phyloP scores from a whole-genome alignment of 2,329 filamentous ascomycete species.

The Myriosclerotinia curreyana region DNA sequence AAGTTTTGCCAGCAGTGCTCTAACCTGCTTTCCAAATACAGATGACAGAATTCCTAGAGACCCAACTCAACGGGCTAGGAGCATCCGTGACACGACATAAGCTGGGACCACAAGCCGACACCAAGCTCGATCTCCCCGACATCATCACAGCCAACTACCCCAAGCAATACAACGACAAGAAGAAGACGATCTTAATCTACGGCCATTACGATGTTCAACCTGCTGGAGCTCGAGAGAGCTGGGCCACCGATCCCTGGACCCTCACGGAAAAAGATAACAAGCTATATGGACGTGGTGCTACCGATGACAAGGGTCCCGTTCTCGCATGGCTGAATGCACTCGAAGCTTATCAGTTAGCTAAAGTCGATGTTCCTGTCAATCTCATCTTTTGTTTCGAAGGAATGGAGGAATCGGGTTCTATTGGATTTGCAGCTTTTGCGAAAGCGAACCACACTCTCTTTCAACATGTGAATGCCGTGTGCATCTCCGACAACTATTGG shows the following conservation, averaged over 20 bases:
- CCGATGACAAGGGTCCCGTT: constrained; percentile 18
- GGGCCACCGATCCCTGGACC: constrained; percentile 10
- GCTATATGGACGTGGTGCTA: constrained; percentile 12
- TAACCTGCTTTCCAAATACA: neutral
- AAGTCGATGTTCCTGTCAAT: constrained; percentile 10
- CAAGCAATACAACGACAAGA: neutral
- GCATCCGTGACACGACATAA: neutral
- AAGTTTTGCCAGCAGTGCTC: neutral
- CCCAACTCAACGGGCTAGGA: neutral
- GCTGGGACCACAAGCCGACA: neutral
- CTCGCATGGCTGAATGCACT: constrained; percentile 19
- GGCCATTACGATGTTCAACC: constrained; percentile 21
- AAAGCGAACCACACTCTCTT: neutral
- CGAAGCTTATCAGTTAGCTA: constrained; percentile 1
- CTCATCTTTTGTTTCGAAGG: constrained; percentile 20
- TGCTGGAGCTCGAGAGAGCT: neutral
- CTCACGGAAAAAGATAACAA: constrained; percentile 8
- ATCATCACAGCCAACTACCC: constrained; percentile 12
- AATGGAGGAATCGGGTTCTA: constrained; percentile 19
- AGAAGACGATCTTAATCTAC: constrained; percentile 19
- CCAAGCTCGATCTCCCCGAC: neutral
- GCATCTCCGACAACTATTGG: constrained; percentile 20
- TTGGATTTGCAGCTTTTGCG: neutral
- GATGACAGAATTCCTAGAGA: constrained; percentile 7
- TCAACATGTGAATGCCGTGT: neutral